Evolutionary conservation across 306 rosid genomes (phyloP), one percentile per base, ranked within the genome.

Genomic region (Canavalia ensiformis): DNA sequence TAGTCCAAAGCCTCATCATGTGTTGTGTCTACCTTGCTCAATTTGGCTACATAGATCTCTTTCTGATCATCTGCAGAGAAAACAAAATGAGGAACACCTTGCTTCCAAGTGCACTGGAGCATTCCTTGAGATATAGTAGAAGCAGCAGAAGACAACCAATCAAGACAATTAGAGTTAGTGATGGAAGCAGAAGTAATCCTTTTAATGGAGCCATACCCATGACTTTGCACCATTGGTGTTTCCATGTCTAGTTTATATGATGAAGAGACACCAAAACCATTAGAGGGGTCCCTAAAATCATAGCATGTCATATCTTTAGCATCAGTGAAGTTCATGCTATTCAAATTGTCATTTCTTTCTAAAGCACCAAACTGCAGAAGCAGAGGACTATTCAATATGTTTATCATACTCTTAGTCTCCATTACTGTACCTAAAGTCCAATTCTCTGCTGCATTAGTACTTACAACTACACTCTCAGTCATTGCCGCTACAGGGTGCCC

Each of bases 121-220:
- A 68, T 68, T 68, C 73, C 73, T 68, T 45, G 55, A 68, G 72
- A 67, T 2, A 8, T n/a, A 9, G 50, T 54, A 4, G 47, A 54
- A 25, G 87, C 72, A 49, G 69, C 68, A 4, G 78, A 83, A 50
- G 84, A 81, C 64, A 89, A 84, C 80, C 66, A 86, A 72, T 84
- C 89, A 44, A 88, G 85, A 30, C 77, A 52, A 54, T 55, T 44
- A 75, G 86, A 84, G 83, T 47, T 85, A 37, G 85, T 75, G 89
- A 86, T 83, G 52, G 52, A 41, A 42, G 7, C 18, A 57, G 88
- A 41, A 18, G 7, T 41, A 57, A 87, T 80, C 74, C 81, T 88
- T 75, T 79, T 68, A 72, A 84, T 75, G 66, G 86, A 82, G 39
- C 77, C 83, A 71, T 59, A 37, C 77, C 65, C 81, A 47, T 67